Evolutionary conservation across 148 eudicot genomes (phyloP).

Genomic region (Hydrangea macrophylla): DNA sequence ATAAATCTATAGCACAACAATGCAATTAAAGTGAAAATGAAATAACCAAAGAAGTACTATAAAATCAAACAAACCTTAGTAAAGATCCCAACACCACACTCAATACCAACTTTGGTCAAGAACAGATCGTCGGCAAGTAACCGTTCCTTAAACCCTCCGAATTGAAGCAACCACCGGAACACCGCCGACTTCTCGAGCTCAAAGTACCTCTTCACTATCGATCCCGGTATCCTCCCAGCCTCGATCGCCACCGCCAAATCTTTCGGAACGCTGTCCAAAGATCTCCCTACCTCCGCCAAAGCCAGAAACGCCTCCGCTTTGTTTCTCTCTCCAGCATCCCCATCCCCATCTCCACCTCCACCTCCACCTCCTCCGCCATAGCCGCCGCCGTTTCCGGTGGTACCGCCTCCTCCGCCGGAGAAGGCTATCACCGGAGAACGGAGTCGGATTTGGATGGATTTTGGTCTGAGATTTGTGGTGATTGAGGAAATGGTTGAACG

Average conservation of each 20-base stretch:
- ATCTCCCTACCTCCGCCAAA: conserved; percentile 42
- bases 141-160: conserved; percentile 77
- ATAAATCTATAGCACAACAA: too few species aligned
- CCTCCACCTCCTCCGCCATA: conserved; percentile 23
- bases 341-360: conserved; percentile 28
- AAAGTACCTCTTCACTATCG: conserved; percentile 43
- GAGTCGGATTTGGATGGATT: conserved; percentile 12
- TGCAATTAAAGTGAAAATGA: not conserved
- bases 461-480: conserved; percentile 11
- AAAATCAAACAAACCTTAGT: conserved; percentile 53
- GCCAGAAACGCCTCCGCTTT: conserved; percentile 48
- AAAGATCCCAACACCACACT: conserved; percentile 89
- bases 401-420: conserved; percentile 25
- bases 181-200: conserved; percentile 60
- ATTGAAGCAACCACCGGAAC: conserved; percentile 65
- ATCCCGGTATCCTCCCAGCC: conserved; percentile 55
- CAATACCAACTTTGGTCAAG: conserved; percentile 74
- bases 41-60: not conserved
- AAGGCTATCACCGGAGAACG: conserved; percentile 15
- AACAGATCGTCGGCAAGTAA: conserved; percentile 86
- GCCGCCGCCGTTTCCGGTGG: not conserved
- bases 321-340: conserved; percentile 47
- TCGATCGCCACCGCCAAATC: conserved; percentile 59
- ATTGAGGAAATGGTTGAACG: conserved; percentile 5
- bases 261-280: conserved; percentile 53